These are phyloP conservation scores for Phytophthora sp. DNA, from an alignment of 352 stramenopile species.

Conservation along the genomic window DNA sequence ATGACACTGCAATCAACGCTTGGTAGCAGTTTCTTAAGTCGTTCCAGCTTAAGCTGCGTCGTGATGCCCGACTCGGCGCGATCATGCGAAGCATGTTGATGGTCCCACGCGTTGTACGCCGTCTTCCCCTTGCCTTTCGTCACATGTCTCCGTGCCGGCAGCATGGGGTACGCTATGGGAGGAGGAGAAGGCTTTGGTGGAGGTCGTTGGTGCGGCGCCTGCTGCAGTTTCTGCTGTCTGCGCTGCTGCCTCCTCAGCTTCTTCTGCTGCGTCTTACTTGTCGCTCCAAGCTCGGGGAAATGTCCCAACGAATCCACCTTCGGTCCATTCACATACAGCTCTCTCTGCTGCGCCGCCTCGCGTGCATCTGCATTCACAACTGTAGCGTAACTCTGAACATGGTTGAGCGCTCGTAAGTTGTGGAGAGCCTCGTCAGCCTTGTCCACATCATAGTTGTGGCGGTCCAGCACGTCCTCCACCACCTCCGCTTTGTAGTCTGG, in stretches of 20 bases:
- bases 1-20: constrained; percentile 60
- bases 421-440: constrained; percentile 57
- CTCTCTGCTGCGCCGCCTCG: constrained; percentile 24
- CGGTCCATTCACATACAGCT: constrained; percentile 35
- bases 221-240: constrained; percentile 36
- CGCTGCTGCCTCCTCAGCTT: constrained; percentile 35
- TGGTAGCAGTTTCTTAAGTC: constrained; percentile 63
- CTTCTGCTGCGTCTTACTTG: constrained; percentile 44
- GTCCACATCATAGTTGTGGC: constrained; percentile 61
- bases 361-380: constrained; percentile 47
- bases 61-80: constrained; percentile 57
- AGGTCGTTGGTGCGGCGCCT: constrained; percentile 31
- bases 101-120: constrained; percentile 41
- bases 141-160: constrained; percentile 17
- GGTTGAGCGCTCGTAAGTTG: constrained; percentile 57
- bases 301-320: constrained; percentile 57
- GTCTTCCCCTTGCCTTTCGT: constrained; percentile 21
- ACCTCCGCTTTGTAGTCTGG: constrained; percentile 63
- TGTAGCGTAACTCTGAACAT: constrained; percentile 69
- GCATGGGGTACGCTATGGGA: constrained; percentile 29
- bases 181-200: constrained; percentile 40
- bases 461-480: constrained; percentile 69
- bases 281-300: constrained; percentile 49
- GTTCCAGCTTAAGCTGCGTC: constrained; percentile 71
- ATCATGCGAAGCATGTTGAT: constrained; percentile 27